A percentile compares a stretch with the other conserved stretches of the same genome.
phyloP scores from a whole-genome alignment of 208 protist genomes.

The Paratrypanosoma confusum region DNA sequence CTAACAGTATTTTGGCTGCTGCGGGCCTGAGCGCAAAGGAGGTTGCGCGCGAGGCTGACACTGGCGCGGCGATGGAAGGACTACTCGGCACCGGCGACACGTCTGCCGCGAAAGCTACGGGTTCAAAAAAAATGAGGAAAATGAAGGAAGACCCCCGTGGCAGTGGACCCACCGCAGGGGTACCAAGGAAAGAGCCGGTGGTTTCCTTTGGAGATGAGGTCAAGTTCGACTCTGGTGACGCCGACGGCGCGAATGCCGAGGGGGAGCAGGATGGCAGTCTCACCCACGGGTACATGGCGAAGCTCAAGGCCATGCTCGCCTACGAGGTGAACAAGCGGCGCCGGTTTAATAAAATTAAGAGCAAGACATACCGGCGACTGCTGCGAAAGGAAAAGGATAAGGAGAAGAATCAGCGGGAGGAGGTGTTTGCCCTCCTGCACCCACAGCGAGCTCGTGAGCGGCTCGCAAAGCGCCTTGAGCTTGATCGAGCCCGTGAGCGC shows the following conservation, averaged over 20 bases:
- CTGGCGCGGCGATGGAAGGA: no score
- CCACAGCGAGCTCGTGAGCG: conserved; percentile 68
- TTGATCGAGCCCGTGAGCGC: conserved; percentile 77
- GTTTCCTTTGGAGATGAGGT: conserved; percentile 11
- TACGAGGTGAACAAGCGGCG: conserved; percentile 77
- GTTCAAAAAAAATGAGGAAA: no score
- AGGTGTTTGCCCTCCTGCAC: conserved; percentile 79
- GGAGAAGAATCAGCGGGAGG: conserved; percentile 66
- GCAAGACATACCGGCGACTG: conserved; percentile 88
- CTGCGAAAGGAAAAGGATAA: conserved; percentile 86
- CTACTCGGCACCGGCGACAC: no score
- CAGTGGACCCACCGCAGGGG: no score
- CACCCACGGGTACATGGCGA: conserved; percentile 60
- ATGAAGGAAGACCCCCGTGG: no score
- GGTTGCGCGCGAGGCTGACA: no score
- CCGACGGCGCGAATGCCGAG: not conserved
- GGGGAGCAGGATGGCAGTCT: conserved; percentile 11
- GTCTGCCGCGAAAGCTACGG: no score
- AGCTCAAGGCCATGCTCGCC: conserved; percentile 84
- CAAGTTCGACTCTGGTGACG: conserved; percentile 9
- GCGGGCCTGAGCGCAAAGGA: no score
- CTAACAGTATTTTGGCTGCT: no score
- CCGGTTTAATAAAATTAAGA: conserved; percentile 88
- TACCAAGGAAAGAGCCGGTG: conserved; percentile 1
- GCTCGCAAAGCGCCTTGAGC: conserved; percentile 62